A percentile compares a stretch with the other conserved stretches of the same genome.
These are phyloP conservation scores for Ramularia endophylla DNA, from an alignment of 2,329 filamentous ascomycete species.

Conservation along the genomic window DNA sequence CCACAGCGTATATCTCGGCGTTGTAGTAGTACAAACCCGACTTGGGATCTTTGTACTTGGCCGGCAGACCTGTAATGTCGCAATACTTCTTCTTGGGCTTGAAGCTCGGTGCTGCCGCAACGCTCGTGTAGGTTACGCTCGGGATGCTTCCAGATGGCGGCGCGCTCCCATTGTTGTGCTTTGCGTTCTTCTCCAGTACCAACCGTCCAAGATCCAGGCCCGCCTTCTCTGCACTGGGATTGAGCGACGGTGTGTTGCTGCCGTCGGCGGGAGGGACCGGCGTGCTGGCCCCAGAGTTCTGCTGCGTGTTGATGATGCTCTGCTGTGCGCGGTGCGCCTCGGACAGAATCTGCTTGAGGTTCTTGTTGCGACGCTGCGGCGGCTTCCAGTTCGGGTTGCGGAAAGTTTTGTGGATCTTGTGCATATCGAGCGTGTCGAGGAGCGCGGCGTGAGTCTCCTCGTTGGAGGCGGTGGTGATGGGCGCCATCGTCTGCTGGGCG, in stretches of 20 bases:
- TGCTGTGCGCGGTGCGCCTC: slow-evolving; percentile 85
- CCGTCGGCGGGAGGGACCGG: slow-evolving; percentile 37
- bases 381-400: slow-evolving; percentile 88
- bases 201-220: slow-evolving; percentile 80
- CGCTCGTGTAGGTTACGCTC: slow-evolving; percentile 81
- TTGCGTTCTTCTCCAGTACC: slow-evolving; percentile 72
- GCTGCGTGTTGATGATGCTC: slow-evolving; percentile 70
- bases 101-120: slow-evolving; percentile 87
- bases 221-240: slow-evolving; percentile 82
- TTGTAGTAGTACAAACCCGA: slow-evolving; percentile 89
- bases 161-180: slow-evolving; percentile 27
- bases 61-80: slow-evolving; percentile 89
- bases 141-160: slow-evolving; percentile 45
- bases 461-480: slow-evolving; percentile 64
- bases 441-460: slow-evolving; percentile 75
- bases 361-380: slow-evolving; percentile 95
- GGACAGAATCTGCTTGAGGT: slow-evolving; percentile 91
- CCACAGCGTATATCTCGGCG: slow-evolving; percentile 80
- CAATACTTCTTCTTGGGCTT: slow-evolving; percentile 80
- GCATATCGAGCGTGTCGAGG: slow-evolving; percentile 87
- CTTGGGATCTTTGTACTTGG: slow-evolving; percentile 91
- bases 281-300: slow-evolving; percentile 73
- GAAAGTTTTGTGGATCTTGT: slow-evolving; percentile 79
- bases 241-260: slow-evolving; percentile 52
- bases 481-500: slow-evolving; percentile 41